These are phyloP conservation scores for Euryodendron excelsum DNA, from an alignment of 148 eudicot genomes.

Conservation along the genomic window DNA sequence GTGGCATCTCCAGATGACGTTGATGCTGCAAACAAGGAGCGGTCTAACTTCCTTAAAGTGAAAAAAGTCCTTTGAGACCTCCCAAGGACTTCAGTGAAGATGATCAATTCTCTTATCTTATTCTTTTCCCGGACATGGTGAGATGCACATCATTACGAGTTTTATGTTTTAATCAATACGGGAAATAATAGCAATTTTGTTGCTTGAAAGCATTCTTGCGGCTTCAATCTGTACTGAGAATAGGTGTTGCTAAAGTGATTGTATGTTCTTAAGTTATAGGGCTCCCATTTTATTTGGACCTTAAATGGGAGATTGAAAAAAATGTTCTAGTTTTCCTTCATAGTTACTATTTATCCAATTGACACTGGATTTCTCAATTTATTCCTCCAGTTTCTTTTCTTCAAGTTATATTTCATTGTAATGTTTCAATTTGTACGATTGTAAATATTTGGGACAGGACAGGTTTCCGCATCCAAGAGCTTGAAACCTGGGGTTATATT, in stretches of 20 bases:
- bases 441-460: background rate
- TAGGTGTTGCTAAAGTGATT: background rate
- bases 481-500: background rate
- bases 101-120: background rate
- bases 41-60: conserved; percentile 63
- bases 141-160: background rate
- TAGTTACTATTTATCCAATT: background rate
- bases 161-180: too few relatives aligned
- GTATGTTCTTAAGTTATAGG: background rate
- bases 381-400: background rate
- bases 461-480: background rate
- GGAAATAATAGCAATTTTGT: background rate
- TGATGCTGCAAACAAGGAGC: conserved; percentile 62
- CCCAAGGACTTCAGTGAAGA: background rate
- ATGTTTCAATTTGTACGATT: background rate
- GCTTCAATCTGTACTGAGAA: background rate
- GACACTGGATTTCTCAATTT: background rate
- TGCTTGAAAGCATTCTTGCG: background rate
- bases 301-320: background rate
- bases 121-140: background rate
- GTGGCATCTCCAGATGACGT: conserved; percentile 96
- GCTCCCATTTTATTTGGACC: background rate
- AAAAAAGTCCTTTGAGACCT: conserved; percentile 58
- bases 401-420: background rate
- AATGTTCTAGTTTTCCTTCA: background rate